Base-by-base conservation (phyloP, 2,329 filamentous ascomycete genomes). In the Aspergillus glaucus region DNA sequence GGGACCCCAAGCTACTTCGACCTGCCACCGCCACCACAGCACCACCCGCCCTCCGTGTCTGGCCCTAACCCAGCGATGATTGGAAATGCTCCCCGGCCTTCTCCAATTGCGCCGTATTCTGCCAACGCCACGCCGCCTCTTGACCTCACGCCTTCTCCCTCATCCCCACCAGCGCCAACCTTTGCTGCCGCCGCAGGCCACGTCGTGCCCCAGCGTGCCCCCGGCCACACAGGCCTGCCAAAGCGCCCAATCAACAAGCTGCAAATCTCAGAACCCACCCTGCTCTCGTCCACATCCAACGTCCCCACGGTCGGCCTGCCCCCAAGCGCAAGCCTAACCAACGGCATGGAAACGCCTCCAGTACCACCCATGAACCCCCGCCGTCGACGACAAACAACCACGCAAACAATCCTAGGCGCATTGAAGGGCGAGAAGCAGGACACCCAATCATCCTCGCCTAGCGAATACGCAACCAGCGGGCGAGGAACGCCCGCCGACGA, bases 291-390 rank as follows among this genome's bases (percentile, higher is more conserved):
- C 8, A 84, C 81, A 3, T 81, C 78, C 2, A 78, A 79, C 41
- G 74, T 82, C 24, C 79, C 81, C 42, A 77, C 78, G 0, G 71
- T 83, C 32, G 78, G 77, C 32, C 70, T 84, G 9, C 79, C 80
- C 12, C 60, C 74, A n/a, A 77, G 77, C 24, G 76, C 78, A 2
- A 77, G 75, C 4, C 67, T 80, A 32, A 75, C 68, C 63, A 81
- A 79, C 49, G 78, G 77, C 43, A 72, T 71, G 55, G 63, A 66
- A n/a, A 21, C 37, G 9, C 78, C 79, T 9, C 78, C 80, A 1
- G 64, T 83, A 6, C 79, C 80, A 24, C 75, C 79, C 0, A 79
- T 82, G 73, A 82, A 83, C 58, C 79, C 80, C 1, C 76, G 77
- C 50, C 73, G 81, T 40, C 74, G 79, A 46, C 76, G 76, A 12